These are phyloP conservation scores for Myriosclerotinia curreyana DNA, from an alignment of 2,329 filamentous ascomycete genomes.

Conservation along the genomic window DNA sequence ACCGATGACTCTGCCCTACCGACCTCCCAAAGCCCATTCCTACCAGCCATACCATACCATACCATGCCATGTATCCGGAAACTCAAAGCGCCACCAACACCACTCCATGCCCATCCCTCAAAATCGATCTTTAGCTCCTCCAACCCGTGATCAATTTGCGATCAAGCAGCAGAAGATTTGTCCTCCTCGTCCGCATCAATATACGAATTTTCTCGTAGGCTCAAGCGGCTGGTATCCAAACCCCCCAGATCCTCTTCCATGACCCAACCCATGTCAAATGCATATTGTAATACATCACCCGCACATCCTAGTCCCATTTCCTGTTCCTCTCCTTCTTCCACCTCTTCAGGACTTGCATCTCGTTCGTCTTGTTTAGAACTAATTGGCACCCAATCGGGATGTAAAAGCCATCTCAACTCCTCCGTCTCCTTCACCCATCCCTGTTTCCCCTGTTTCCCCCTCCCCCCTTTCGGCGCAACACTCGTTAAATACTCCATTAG, in stretches of 20 bases:
- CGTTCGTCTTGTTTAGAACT: background rate
- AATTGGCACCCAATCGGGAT: conserved; percentile 2
- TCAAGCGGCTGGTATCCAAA: background rate
- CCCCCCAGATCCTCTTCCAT: conserved; percentile 26
- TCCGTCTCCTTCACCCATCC: background rate
- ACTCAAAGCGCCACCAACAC: background rate
- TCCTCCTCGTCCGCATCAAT: background rate
- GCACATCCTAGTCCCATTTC: conserved; percentile 22
- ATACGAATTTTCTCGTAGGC: background rate
- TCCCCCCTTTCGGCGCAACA: conserved; percentile 6
- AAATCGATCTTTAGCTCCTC: background rate
- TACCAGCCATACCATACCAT: background rate
- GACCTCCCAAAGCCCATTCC: too few species aligned
- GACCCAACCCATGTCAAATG: conserved; percentile 30
- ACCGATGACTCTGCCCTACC: too few species aligned
- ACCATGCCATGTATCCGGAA: background rate
- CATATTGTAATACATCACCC: conserved; percentile 28
- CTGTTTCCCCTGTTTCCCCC: background rate
- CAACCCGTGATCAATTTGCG: background rate
- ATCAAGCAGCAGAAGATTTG: fast-evolving
- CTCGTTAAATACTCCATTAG: conserved; percentile 19
- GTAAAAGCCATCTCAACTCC: conserved; percentile 7
- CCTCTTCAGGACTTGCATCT: background rate
- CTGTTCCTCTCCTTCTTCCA: background rate
- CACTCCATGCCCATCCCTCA: background rate